These are phyloP conservation scores for Aschersonia sp. DNA, from an alignment of 2,329 filamentous ascomycete genomes.

Conservation along the genomic window DNA sequence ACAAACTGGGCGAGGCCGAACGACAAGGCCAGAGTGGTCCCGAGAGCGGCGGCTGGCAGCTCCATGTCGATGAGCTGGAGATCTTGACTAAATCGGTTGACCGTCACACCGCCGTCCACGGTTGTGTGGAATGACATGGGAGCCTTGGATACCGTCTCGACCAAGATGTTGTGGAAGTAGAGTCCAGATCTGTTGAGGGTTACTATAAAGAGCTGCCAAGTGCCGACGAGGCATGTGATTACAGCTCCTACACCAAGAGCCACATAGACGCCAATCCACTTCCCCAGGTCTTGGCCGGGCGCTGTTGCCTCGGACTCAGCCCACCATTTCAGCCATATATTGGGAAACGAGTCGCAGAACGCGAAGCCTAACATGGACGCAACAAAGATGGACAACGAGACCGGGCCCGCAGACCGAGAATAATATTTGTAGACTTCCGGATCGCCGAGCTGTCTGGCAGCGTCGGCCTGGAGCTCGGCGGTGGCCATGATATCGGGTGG, in stretches of 20 bases:
- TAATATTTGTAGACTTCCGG: not conserved
- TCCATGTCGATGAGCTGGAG: slow-evolving; percentile 25
- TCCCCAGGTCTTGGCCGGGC: not conserved
- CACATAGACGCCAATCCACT: not conserved
- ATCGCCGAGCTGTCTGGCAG: not conserved
- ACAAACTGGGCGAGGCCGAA: slow-evolving; percentile 26
- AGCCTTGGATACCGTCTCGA: slow-evolving; percentile 20
- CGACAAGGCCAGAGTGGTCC: slow-evolving; percentile 5
- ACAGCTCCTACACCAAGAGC: slow-evolving; percentile 6
- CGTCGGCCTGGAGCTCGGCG: too few species aligned
- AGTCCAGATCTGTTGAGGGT: not conserved
- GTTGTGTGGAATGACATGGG: slow-evolving; percentile 25
- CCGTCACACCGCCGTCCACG: slow-evolving; percentile 25
- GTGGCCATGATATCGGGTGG: too few species aligned
- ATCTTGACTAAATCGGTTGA: slow-evolving; percentile 31
- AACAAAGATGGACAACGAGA: not conserved
- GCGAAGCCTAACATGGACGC: not conserved
- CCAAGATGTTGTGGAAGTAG: slow-evolving; percentile 13
- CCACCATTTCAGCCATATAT: not conserved
- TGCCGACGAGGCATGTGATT: not conserved
- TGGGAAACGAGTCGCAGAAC: not conserved
- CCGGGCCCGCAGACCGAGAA: not conserved
- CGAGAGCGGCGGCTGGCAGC: slow-evolving; percentile 13
- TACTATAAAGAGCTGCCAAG: not conserved
- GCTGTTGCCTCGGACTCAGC: not conserved